Conservation (phyloP, 2,329 filamentous ascomycete species). For the Xylariaceae sp. region DNA sequence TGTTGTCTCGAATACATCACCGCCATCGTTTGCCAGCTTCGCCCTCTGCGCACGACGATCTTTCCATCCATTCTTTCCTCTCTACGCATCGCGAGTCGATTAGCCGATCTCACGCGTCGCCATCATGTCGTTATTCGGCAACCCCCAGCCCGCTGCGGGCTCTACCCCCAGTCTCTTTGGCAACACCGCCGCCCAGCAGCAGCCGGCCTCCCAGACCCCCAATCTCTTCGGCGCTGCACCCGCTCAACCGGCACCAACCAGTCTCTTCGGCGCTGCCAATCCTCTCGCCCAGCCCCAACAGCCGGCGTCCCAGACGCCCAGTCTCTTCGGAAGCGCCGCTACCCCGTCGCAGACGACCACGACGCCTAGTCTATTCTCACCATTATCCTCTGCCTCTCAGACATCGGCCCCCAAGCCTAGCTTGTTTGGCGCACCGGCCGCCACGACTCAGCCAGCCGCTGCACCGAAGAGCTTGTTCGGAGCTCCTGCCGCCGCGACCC, state of each 20-base stretch:
- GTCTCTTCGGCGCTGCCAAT: no score
- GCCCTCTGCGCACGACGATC: background rate
- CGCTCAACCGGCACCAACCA: background rate
- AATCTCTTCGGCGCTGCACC: constrained; percentile 5
- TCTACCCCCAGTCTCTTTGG: constrained; percentile 10
- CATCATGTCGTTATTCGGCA: constrained; percentile 26
- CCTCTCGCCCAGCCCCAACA: no score
- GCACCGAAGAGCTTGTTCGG: constrained; percentile 12
- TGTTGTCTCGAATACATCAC: background rate
- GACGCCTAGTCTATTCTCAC: constrained; percentile 4
- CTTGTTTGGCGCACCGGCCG: constrained; percentile 4
- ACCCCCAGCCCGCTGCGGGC: constrained; percentile 6
- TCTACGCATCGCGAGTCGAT: background rate
- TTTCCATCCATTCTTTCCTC: background rate
- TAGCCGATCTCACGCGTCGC: background rate
- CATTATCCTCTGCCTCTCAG: background rate
- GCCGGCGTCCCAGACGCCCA: no score
- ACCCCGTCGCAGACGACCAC: background rate
- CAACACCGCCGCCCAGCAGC: background rate
- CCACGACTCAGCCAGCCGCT: constrained; percentile 5
- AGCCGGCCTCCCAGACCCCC: background rate
- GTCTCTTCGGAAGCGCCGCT: background rate
- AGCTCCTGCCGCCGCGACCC: background rate
- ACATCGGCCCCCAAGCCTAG: background rate
- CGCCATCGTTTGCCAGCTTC: background rate